Evolutionary conservation across 2,329 filamentous ascomycete genomes (phyloP), one percentile per base, ranked within the genome.

Genomic region (Sarocladium oryzae): DNA sequence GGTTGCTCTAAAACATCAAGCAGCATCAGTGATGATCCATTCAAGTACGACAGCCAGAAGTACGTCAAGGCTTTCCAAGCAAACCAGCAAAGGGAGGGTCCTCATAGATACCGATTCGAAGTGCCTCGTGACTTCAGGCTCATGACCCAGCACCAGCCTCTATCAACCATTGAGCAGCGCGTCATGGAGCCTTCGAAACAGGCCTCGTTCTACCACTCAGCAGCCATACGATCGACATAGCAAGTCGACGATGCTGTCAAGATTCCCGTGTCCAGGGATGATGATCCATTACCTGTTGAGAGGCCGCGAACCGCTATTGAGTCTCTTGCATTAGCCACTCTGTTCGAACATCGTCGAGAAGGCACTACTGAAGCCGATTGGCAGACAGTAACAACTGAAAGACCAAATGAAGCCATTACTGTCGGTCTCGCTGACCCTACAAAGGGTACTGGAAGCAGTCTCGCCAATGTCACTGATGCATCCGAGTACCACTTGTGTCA

Each of bases 1-100:
- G 46, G 59, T 55, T 37, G 58, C 50, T 56, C 65, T n/a, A 57
- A 61, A 53, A 36, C 67, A 51, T 69, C 67, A 2, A 64, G 61
- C 54, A 66, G 65, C 21, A 60, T 61, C 2, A 66, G 65, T 23
- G 67, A 63, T 1, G 72, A 77, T 36, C 73, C 70, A 0, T 78
- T 77, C 60, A 64, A 65, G 45, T 77, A 75, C 53, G 74, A 77
- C 56, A 63, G 60, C 30, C 63, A 64, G 8, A 54, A 61, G 2
- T 73, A 73, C 54, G 65, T 62, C 13, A 53, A 62, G 9, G 70
- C 71, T 35, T 56, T 74, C 8, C 61, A 48, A 48, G 28, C 16
- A 13, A 9, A 2, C n/a, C 18, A 9, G n/a, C 10, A 21, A 20
- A 8, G 26, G 16, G 20, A 15, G 28, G 10, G 16, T 18, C 28